A percentile compares a stretch with the other conserved stretches of the same genome.
Conservation (phyloP, 331 rosid species). For the Arachis monticola region DNA sequence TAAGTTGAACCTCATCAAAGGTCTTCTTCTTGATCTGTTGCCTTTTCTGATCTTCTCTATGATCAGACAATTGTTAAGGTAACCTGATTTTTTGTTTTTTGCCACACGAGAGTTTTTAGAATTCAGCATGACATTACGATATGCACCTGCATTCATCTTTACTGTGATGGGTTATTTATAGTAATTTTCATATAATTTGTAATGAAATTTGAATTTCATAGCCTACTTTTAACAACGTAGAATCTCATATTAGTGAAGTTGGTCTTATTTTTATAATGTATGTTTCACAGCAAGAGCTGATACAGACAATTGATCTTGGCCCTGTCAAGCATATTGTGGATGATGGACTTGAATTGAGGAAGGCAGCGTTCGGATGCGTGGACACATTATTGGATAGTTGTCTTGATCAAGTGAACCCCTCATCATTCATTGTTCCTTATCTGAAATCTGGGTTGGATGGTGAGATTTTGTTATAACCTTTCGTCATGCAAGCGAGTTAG, state of each 20-base stretch:
- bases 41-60: slow-evolving; percentile 99
- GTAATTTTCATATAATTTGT: slow-evolving; percentile 8
- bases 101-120: neutral
- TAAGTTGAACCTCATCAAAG: no score
- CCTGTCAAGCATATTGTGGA: slow-evolving; percentile 97
- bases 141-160: neutral
- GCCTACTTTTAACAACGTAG: neutral
- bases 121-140: no score
- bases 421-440: no score
- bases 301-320: slow-evolving; percentile 94
- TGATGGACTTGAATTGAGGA: slow-evolving; percentile 96
- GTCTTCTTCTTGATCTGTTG: slow-evolving; percentile 87
- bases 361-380: slow-evolving; percentile 99
- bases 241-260: no score
- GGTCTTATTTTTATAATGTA: no score
- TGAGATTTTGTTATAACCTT: neutral
- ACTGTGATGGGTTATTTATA: slow-evolving; percentile 3
- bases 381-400: no score
- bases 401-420: no score
- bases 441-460: no score
- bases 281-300: no score
- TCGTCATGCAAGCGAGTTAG: slow-evolving; percentile 10
- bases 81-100: slow-evolving; percentile 29
- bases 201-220: slow-evolving; percentile 14
- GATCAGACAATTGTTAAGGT: slow-evolving; percentile 98